A percentile compares a stretch with the other conserved stretches of the same genome.
These are phyloP conservation scores for Paramecium primaurelia DNA, from an alignment of 73 alveolate species.

Conservation along the genomic window DNA sequence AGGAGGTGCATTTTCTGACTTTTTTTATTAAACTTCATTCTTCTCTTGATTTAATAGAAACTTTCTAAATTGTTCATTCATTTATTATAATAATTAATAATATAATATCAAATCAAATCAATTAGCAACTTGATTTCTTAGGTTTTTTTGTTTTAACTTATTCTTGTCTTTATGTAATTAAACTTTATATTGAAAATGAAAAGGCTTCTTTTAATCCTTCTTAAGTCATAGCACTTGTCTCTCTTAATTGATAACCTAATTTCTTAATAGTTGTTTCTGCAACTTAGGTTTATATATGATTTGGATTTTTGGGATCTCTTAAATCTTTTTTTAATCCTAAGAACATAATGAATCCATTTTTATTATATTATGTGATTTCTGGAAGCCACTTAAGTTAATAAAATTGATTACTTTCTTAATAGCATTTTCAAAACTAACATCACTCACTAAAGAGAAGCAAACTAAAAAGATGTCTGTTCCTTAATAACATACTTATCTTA, in stretches of 20 bases:
- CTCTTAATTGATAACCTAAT: background rate
- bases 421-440: conserved; percentile 69
- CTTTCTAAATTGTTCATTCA: background rate
- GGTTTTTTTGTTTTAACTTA: background rate
- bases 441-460: conserved; percentile 68
- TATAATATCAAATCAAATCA: background rate
- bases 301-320: background rate
- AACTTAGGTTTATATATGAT: background rate
- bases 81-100: background rate
- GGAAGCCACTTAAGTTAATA: conserved; percentile 63
- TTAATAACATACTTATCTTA: conserved; percentile 69
- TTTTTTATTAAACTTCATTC: background rate
- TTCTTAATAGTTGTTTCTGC: background rate
- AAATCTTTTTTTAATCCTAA: background rate
- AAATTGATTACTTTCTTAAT: conserved; percentile 49
- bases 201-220: conserved; percentile 21
- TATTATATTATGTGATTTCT: conserved; percentile 33
- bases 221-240: conserved; percentile 12
- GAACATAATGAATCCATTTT: background rate
- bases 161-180: background rate
- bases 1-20: background rate
- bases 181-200: background rate
- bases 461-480: conserved; percentile 72
- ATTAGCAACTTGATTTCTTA: background rate
- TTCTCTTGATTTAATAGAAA: background rate